A percentile compares a stretch with the other conserved stretches of the same genome.
phyloP scores from a whole-genome alignment of 106 monocot species.

The Vanilla planifolia region DNA sequence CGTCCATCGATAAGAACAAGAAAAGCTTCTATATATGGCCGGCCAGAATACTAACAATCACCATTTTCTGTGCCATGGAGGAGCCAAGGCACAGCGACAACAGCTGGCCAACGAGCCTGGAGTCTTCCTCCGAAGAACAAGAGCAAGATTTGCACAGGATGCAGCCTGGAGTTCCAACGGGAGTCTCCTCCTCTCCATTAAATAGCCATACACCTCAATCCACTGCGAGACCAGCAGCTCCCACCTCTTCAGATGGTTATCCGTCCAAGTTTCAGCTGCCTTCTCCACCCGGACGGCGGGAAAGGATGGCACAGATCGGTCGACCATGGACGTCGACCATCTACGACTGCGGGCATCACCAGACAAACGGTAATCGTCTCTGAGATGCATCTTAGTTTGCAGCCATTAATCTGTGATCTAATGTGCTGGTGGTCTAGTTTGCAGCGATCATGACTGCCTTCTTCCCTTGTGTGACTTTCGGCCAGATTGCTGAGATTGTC shows the following conservation, averaged over 20 bases:
- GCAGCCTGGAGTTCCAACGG: neutral
- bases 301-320: slow-evolving; percentile 7
- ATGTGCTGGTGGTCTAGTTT: no score
- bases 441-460: slow-evolving; percentile 50
- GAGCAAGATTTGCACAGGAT: neutral
- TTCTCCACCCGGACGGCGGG: slow-evolving; percentile 1
- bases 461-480: slow-evolving; percentile 59
- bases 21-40: no score
- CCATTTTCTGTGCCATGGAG: no score
- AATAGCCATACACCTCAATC: neutral
- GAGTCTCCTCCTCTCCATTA: neutral
- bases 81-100: neutral
- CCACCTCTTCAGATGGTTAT: neutral
- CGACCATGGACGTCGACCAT: neutral
- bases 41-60: no score
- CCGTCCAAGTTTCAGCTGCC: neutral
- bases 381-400: no score
- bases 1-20: no score
- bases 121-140: neutral
- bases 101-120: slow-evolving; percentile 3
- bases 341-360: neutral
- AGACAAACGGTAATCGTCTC: neutral
- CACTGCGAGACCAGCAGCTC: neutral
- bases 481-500: slow-evolving; percentile 57
- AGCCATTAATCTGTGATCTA: no score